Conservation (phyloP, 192 early-diverging fungal genomes). For the Phlyctochytrium bullatum region DNA sequence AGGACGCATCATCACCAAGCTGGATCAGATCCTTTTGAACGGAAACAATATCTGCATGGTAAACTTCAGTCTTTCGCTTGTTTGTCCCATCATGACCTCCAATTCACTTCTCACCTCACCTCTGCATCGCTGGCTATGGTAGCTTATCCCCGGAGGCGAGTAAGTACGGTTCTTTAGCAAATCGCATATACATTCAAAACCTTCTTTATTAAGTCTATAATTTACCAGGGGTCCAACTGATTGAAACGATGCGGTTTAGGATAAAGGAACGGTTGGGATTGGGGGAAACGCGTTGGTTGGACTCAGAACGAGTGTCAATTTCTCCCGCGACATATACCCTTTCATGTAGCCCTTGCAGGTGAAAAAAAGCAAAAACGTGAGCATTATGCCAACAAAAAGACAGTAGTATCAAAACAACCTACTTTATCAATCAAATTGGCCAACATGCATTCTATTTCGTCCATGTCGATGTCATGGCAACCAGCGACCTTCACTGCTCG, state of each 20-base stretch:
- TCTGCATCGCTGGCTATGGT: too few relatives aligned
- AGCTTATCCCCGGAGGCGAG: too few relatives aligned
- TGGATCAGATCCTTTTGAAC: constrained; percentile 91
- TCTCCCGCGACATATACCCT: constrained; percentile 28
- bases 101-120: too few relatives aligned
- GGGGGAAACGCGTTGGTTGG: constrained; percentile 23
- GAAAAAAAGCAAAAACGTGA: not conserved
- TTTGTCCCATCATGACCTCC: too few relatives aligned
- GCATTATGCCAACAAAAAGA: not conserved
- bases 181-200: too few relatives aligned
- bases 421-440: constrained; percentile 88
- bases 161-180: too few relatives aligned
- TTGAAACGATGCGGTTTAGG: too few relatives aligned
- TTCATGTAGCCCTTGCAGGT: constrained; percentile 17
- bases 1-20: constrained; percentile 68
- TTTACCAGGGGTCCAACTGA: too few relatives aligned
- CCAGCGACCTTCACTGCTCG: constrained; percentile 64
- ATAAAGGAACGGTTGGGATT: constrained; percentile 6
- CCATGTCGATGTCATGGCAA: constrained; percentile 45
- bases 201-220: too few relatives aligned
- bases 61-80: too few relatives aligned
- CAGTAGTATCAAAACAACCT: constrained; percentile 4
- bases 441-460: constrained; percentile 83
- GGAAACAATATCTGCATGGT: constrained; percentile 97
- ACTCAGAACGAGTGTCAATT: constrained; percentile 17